Percentiles rank a stretch among this genome's conserved stretches.
These are phyloP conservation scores for Thermomyces lanuginosus DNA, from an alignment of 2,329 filamentous ascomycete species.

Conservation along the genomic window DNA sequence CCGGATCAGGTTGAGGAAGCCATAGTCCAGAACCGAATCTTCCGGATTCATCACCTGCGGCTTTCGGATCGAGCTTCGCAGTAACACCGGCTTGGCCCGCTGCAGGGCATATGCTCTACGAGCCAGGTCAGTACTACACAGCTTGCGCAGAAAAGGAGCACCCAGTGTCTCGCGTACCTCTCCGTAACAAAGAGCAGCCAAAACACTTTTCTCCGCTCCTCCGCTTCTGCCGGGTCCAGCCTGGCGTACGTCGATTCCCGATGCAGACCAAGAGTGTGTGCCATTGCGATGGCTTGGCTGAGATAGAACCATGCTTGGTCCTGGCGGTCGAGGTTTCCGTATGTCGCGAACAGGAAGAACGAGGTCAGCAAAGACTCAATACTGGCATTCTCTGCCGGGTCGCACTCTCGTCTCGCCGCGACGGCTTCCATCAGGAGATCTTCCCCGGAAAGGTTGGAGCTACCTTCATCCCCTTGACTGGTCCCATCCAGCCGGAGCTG, in stretches of 20 bases:
- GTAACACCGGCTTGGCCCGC: slow-evolving; percentile 50
- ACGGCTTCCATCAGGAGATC: slow-evolving; percentile 50
- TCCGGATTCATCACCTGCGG: slow-evolving; percentile 48
- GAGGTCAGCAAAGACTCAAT: slow-evolving; percentile 43
- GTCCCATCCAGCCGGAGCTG: slow-evolving; percentile 26
- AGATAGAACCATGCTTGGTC: slow-evolving; percentile 66
- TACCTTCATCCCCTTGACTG: slow-evolving; percentile 11
- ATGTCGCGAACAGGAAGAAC: slow-evolving; percentile 60
- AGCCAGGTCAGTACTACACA: slow-evolving; percentile 2
- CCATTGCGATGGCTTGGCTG: slow-evolving; percentile 57
- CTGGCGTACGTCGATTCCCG: slow-evolving; percentile 36
- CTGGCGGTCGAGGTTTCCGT: slow-evolving; percentile 55
- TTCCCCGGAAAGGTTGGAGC: slow-evolving; percentile 46
- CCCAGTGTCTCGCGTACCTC: slow-evolving; percentile 32
- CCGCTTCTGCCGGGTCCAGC: slow-evolving; percentile 36
- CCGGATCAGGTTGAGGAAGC: slow-evolving; percentile 25
- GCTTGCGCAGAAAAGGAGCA: background rate
- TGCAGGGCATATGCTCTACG: slow-evolving; percentile 53
- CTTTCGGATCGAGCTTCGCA: slow-evolving; percentile 49
- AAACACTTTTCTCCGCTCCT: slow-evolving; percentile 49
- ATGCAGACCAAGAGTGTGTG: slow-evolving; percentile 27
- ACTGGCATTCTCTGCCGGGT: slow-evolving; percentile 26
- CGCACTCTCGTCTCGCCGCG: slow-evolving; percentile 24
- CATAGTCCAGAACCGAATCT: slow-evolving; percentile 24
- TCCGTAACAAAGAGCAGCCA: slow-evolving; percentile 60